Evolutionary conservation across 108 stramenopile genomes (phyloP), one percentile per base, ranked within the genome.

Genomic region (Cyclotella distinguenda): DNA sequence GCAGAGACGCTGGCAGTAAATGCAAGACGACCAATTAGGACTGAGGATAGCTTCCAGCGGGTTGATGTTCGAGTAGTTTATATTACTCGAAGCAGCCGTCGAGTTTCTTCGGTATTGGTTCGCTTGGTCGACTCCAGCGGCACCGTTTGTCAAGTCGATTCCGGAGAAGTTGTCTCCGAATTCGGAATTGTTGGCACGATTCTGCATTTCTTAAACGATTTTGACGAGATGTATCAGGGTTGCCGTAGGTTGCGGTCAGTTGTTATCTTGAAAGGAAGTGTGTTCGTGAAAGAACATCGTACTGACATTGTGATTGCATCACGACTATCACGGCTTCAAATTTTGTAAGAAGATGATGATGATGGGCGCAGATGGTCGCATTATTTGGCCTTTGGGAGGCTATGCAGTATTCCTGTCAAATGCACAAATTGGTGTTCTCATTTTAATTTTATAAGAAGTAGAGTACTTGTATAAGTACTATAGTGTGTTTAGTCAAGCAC

Each of bases 1-100:
- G 25, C 44, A 66, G 36, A 52, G 26, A 36, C 52, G 64, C 25
- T 64, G 64, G 39, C 64, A 64, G 40, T 64, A 45, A 39, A 40
- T 50, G 50, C 64, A 64, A 0, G 64, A 34, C 25, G 36, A 16
- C 50, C 49, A 64, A 10, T 35, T 39, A 11, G 42, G 22, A 25
- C 15, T 27, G 18, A 49, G 50, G 9, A 18, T 30, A 15, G 31
- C 23, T 44, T 62, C 47, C 25, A 7, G 49, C 7, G 6, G 49
- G 49, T 55, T 35, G 35, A 10, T 35, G 30, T 52, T 27, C 15
- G 31, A 2, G 18, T 35, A 35, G 34, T n/a, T n/a, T n/a, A n/a
- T n/a, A n/a, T 5, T 6, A 18, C 26, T 26, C 28, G 13, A 16
- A 5, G 40, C 40, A 16, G 40, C 13, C 13, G 40, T 16, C 5